Percentiles rank a stretch among this genome's conserved stretches.
Evolutionary conservation across 2,329 filamentous ascomycete genomes (phyloP).

Genomic region (Parastagonospora nodorum): DNA sequence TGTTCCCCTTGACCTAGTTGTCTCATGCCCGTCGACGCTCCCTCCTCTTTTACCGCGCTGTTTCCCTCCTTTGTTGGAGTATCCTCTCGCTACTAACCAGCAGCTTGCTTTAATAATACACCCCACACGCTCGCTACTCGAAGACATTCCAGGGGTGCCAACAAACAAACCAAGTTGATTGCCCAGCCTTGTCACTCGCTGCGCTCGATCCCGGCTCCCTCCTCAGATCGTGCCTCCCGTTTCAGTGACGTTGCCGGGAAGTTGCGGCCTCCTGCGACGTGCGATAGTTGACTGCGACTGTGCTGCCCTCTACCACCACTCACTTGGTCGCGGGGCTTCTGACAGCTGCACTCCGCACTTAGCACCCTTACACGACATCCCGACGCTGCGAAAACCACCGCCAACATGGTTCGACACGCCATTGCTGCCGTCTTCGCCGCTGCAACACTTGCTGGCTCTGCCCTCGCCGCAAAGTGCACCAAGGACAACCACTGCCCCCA

Average conservation of each 20-base stretch:
- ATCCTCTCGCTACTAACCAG: slow-evolving; percentile 8
- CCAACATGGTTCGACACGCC: slow-evolving; percentile 36
- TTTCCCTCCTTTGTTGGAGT: slow-evolving; percentile 6
- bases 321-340: slow-evolving; percentile 11
- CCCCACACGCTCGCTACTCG: slow-evolving; percentile 31
- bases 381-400: slow-evolving; percentile 17
- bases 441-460: slow-evolving; percentile 30
- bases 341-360: slow-evolving; percentile 35
- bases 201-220: slow-evolving; percentile 10
- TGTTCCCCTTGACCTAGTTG: slow-evolving; percentile 2
- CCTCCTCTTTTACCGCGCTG: slow-evolving; percentile 7
- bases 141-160: slow-evolving; percentile 18
- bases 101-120: slow-evolving; percentile 3
- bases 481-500: slow-evolving; percentile 68
- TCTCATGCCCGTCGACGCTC: background rate
- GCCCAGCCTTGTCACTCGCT: slow-evolving; percentile 10
- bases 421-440: slow-evolving; percentile 36
- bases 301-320: slow-evolving; percentile 1
- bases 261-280: slow-evolving; percentile 1
- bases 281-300: background rate
- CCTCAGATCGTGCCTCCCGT: slow-evolving; percentile 19
- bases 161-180: background rate
- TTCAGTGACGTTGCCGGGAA: slow-evolving; percentile 23
- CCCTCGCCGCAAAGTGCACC: slow-evolving; percentile 47
- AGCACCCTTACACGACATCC: slow-evolving; percentile 41